These are phyloP conservation scores for Metarhizium sp. DNA, from an alignment of 2,329 filamentous ascomycete genomes.

Conservation along the genomic window DNA sequence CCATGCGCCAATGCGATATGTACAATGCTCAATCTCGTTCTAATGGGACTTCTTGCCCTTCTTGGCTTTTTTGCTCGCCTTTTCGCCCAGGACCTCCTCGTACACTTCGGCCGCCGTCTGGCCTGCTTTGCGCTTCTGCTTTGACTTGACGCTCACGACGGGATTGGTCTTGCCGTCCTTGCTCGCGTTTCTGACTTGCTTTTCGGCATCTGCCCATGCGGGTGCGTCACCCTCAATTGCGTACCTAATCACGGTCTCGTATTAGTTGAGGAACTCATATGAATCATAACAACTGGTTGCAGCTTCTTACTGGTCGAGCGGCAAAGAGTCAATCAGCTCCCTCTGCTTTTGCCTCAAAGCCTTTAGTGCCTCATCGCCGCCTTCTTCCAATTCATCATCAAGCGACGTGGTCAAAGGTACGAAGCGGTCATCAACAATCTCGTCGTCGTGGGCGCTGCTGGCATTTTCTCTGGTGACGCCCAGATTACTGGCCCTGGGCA, in stretches of 20 bases:
- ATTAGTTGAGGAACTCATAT: conserved; percentile 3
- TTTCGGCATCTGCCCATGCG: conserved; percentile 63
- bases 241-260: conserved; percentile 33
- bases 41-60: conserved; percentile 26
- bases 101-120: conserved; percentile 52
- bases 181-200: conserved; percentile 53
- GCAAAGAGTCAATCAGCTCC: conserved; percentile 81
- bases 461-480: conserved; percentile 52
- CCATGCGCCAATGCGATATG: background rate
- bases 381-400: conserved; percentile 77
- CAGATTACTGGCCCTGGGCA: conserved; percentile 48
- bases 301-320: conserved; percentile 56
- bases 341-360: conserved; percentile 71
- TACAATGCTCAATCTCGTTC: conserved; percentile 8
- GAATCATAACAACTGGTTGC: background rate
- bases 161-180: conserved; percentile 47
- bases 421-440: conserved; percentile 55
- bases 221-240: conserved; percentile 54
- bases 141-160: conserved; percentile 78
- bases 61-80: conserved; percentile 48
- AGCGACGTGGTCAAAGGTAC: conserved; percentile 62
- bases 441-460: conserved; percentile 59
- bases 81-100: conserved; percentile 48
- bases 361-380: conserved; percentile 63
- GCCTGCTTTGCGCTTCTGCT: conserved; percentile 65